Conservation (phyloP, 202 grass and related monocot genomes). For the Hordeum pubiflorum region DNA sequence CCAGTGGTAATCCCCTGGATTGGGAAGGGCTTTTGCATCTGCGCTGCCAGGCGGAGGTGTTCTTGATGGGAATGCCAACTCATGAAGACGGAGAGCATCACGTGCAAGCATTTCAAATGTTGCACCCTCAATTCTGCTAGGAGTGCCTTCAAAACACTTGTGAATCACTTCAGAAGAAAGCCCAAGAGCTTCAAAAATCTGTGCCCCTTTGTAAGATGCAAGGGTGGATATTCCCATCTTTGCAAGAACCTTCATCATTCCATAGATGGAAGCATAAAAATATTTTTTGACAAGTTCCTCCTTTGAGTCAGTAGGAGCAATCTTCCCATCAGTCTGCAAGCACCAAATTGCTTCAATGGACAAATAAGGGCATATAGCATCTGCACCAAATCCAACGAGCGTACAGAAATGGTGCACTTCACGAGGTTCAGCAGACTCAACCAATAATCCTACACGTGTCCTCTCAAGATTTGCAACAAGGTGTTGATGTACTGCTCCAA, state of each 20-base stretch:
- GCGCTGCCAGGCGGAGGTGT: conserved; percentile 66
- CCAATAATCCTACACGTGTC: conserved; percentile 66
- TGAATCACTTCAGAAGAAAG: conserved; percentile 74
- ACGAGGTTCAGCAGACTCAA: conserved; percentile 92
- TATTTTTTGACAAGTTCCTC: conserved; percentile 71
- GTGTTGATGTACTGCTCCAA: conserved; percentile 96
- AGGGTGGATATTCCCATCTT: conserved; percentile 99
- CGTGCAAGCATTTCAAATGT: conserved; percentile 93
- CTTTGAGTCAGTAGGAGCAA: conserved; percentile 56
- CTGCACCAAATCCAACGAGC: conserved; percentile 89
- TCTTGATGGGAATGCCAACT: conserved; percentile 81
- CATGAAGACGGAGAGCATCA: conserved; percentile 81
- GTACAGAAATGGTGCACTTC: conserved; percentile 99
- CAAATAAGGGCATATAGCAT: conserved; percentile 93
- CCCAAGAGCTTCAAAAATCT: conserved; percentile 97
- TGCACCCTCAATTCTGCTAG: conserved; percentile 89
- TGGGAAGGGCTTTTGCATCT: conserved; percentile 73
- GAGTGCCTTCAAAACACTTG: conserved; percentile 90
- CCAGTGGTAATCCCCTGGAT: conserved; percentile 95
- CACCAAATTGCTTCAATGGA: conserved; percentile 84
- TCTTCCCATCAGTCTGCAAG: conserved; percentile 86
- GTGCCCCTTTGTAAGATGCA: conserved; percentile 98
- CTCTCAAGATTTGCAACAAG: conserved; percentile 88
- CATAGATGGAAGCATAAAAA: conserved; percentile 88
- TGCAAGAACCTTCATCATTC: conserved; percentile 99